These are phyloP conservation scores for Penicillium coffeae DNA, from an alignment of 495 filamentous ascomycete species.

Conservation along the genomic window DNA sequence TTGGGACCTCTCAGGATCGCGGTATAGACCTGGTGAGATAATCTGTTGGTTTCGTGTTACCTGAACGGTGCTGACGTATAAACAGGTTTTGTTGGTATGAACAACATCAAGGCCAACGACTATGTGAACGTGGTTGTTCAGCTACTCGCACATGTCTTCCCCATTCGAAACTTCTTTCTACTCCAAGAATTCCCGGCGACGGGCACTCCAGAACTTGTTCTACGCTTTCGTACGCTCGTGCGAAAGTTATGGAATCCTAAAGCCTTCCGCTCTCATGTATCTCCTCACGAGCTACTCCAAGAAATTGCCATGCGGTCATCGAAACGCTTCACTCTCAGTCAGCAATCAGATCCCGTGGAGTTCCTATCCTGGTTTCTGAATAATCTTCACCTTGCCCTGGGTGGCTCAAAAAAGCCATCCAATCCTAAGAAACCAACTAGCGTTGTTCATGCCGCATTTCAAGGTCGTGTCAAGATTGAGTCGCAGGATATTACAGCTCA, in stretches of 20 bases:
- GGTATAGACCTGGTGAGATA: constrained; percentile 71
- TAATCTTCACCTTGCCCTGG: constrained; percentile 85
- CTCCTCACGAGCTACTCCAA: constrained; percentile 93
- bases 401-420: constrained; percentile 82
- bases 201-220: constrained; percentile 53
- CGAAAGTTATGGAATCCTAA: constrained; percentile 98
- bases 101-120: constrained; percentile 99
- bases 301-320: constrained; percentile 86
- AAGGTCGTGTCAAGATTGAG: constrained; percentile 87
- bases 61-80: constrained; percentile 6
- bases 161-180: constrained; percentile 89
- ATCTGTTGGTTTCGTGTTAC: background rate
- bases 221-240: constrained; percentile 85
- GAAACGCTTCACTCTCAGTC: constrained; percentile 87
- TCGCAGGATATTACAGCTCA: constrained; percentile 91
- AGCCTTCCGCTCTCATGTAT: constrained; percentile 96
- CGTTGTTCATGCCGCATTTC: constrained; percentile 88
- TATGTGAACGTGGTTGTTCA: constrained; percentile 98
- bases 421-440: constrained; percentile 48
- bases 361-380: constrained; percentile 98
- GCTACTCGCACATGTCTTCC: constrained; percentile 81
- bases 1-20: constrained; percentile 74
- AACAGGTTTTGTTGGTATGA: constrained; percentile 90
- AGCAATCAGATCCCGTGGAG: constrained; percentile 92
- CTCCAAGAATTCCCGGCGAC: constrained; percentile 57